These are phyloP conservation scores for Nissolia schottii DNA, from an alignment of 306 rosid genomes.

Conservation along the genomic window DNA sequence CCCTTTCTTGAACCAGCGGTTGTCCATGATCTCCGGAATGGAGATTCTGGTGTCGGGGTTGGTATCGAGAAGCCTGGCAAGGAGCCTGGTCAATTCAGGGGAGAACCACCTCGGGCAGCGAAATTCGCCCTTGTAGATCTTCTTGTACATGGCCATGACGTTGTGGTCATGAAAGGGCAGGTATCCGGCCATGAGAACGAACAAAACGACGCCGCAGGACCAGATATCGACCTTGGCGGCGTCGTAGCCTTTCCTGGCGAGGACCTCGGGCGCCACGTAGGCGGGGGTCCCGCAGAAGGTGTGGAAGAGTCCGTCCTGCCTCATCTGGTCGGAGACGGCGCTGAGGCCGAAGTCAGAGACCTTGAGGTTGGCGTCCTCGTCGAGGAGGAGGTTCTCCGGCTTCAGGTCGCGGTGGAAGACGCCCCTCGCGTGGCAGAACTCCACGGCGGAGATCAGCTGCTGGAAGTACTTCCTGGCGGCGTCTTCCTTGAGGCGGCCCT, in stretches of 20 bases:
- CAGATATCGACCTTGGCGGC: conserved; percentile 56
- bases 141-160: conserved; percentile 48
- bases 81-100: conserved; percentile 19
- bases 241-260: conserved; percentile 42
- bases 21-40: conserved; percentile 45
- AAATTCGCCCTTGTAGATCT: conserved; percentile 49
- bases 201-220: conserved; percentile 56
- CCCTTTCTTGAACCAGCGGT: conserved; percentile 44
- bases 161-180: conserved; percentile 43
- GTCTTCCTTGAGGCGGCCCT: conserved; percentile 47
- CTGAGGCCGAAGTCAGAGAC: conserved; percentile 61
- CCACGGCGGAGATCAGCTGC: conserved; percentile 52
- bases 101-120: conserved; percentile 59
- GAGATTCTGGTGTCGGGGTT: conserved; percentile 46
- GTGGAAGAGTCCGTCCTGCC: conserved; percentile 58
- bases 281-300: conserved; percentile 71
- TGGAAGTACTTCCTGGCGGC: conserved; percentile 51
- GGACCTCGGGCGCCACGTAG: conserved; percentile 61
- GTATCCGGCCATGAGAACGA: conserved; percentile 50
- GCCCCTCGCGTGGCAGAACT: conserved; percentile 52
- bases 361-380: conserved; percentile 52
- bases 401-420: conserved; percentile 57
- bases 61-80: conserved; percentile 38
- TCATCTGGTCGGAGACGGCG: conserved; percentile 49
- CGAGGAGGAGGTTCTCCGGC: conserved; percentile 54